Conservation (phyloP, 768 basidiomycete genomes). For the Suillus hirtellus region DNA sequence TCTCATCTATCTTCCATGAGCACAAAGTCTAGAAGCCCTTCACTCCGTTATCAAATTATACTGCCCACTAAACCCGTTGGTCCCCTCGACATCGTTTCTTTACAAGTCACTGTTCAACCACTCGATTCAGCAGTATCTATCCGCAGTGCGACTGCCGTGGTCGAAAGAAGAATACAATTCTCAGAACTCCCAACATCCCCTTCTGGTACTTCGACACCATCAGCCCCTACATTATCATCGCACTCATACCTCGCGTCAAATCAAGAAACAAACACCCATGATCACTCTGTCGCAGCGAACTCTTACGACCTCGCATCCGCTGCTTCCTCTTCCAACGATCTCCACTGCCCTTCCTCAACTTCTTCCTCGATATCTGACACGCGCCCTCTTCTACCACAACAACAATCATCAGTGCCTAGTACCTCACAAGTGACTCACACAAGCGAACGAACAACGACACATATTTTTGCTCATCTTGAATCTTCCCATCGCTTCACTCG, state of each 20-base stretch:
- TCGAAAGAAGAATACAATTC: slow-evolving; percentile 73
- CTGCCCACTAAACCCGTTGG: slow-evolving; percentile 61
- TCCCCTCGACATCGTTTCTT: slow-evolving; percentile 70
- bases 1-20: slow-evolving; percentile 43
- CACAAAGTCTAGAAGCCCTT: slow-evolving; percentile 56
- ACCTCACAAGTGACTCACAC: slow-evolving; percentile 12
- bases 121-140: slow-evolving; percentile 56
- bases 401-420: slow-evolving; percentile 16
- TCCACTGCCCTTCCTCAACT: slow-evolving; percentile 21
- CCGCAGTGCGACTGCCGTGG: slow-evolving; percentile 60
- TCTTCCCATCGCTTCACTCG: slow-evolving; percentile 57
- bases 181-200: slow-evolving; percentile 37
- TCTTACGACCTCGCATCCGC: slow-evolving; percentile 22
- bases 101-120: slow-evolving; percentile 63
- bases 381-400: slow-evolving; percentile 25
- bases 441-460: slow-evolving; percentile 39
- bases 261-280: slow-evolving; percentile 9
- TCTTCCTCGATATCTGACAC: slow-evolving; percentile 29
- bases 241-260: slow-evolving; percentile 19
- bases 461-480: slow-evolving; percentile 58
- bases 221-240: slow-evolving; percentile 21
- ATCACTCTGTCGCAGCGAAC: slow-evolving; percentile 27
- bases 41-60: slow-evolving; percentile 60
- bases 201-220: slow-evolving; percentile 23
- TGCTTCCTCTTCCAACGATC: slow-evolving; percentile 21